Evolutionary conservation across 768 basidiomycete genomes (phyloP).

Genomic region (Lepiota subincarnata): DNA sequence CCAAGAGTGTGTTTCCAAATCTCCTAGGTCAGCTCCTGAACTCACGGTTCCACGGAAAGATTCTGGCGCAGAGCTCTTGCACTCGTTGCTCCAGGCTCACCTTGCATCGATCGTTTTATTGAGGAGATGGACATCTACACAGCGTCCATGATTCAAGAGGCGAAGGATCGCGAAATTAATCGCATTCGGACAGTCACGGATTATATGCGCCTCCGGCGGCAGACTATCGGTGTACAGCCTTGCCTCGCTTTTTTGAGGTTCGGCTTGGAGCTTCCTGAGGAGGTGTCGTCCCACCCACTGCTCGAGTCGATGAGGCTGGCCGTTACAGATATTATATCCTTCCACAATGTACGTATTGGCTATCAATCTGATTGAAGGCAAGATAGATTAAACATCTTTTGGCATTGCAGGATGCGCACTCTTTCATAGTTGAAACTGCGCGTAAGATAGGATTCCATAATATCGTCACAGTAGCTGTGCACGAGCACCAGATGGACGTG

Average conservation of each 20-base stretch:
- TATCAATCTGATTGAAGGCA: not conserved
- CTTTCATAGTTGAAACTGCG: constrained; percentile 18
- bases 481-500: constrained; percentile 15
- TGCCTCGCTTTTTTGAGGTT: constrained; percentile 14
- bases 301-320: constrained; percentile 13
- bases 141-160: constrained; percentile 17
- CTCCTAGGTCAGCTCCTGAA: not conserved
- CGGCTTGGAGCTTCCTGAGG: constrained; percentile 19
- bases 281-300: constrained; percentile 17
- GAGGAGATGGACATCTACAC: constrained; percentile 15
- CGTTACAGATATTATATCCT: constrained; percentile 15
- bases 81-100: constrained; percentile 8
- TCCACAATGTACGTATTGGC: constrained; percentile 13
- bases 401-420: constrained; percentile 17
- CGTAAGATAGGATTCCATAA: constrained; percentile 17
- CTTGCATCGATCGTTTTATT: constrained; percentile 15
- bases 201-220: constrained; percentile 17
- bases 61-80: constrained; percentile 18
- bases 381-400: not conserved
- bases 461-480: constrained; percentile 18
- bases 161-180: constrained; percentile 13
- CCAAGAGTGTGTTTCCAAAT: not conserved
- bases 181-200: constrained; percentile 12
- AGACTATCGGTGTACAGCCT: constrained; percentile 17
- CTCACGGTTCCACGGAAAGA: not conserved